A percentile compares a stretch with the other conserved stretches of the same genome.
phyloP scores from a whole-genome alignment of 2,329 filamentous ascomycete species.

The Periconia macrospinosa region DNA sequence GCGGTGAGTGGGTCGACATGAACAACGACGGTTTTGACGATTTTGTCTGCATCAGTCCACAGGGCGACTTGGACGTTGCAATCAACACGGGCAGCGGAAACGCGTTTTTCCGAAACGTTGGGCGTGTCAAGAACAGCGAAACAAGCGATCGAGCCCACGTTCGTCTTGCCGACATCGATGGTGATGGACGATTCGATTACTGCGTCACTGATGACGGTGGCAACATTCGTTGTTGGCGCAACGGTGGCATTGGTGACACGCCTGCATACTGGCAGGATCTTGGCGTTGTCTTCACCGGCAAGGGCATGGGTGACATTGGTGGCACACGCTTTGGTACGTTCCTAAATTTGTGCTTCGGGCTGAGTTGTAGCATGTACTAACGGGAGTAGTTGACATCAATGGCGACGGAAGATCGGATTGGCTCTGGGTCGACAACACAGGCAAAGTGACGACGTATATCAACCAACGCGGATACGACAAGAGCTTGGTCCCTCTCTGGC shows the following conservation, averaged over 20 bases:
- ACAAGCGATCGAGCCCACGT: conserved; percentile 19
- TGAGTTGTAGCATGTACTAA: no score
- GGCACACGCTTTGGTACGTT: no score
- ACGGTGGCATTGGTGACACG: conserved; percentile 29
- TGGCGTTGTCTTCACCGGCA: no score
- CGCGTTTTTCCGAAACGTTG: conserved; percentile 16
- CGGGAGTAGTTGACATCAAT: conserved; percentile 25
- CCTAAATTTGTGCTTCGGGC: no score
- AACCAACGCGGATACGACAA: conserved; percentile 17
- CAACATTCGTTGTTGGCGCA: conserved; percentile 37
- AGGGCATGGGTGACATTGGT: no score
- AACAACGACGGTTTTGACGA: conserved; percentile 36
- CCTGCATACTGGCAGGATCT: conserved; percentile 42
- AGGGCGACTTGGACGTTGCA: conserved; percentile 3
- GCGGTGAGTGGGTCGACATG: conserved; percentile 23
- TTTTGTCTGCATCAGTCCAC: conserved; percentile 26
- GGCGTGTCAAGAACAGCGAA: neutral
- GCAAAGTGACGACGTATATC: conserved; percentile 14
- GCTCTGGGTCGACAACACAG: conserved; percentile 15
- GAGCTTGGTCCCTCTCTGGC: conserved; percentile 15
- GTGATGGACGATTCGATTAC: conserved; percentile 42
- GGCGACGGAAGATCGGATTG: conserved; percentile 24
- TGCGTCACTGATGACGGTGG: conserved; percentile 26
- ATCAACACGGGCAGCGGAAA: conserved; percentile 28
- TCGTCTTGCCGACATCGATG: conserved; percentile 37